These are phyloP conservation scores for Favolaschia claudopus DNA, from an alignment of 768 basidiomycete species.

Conservation along the genomic window DNA sequence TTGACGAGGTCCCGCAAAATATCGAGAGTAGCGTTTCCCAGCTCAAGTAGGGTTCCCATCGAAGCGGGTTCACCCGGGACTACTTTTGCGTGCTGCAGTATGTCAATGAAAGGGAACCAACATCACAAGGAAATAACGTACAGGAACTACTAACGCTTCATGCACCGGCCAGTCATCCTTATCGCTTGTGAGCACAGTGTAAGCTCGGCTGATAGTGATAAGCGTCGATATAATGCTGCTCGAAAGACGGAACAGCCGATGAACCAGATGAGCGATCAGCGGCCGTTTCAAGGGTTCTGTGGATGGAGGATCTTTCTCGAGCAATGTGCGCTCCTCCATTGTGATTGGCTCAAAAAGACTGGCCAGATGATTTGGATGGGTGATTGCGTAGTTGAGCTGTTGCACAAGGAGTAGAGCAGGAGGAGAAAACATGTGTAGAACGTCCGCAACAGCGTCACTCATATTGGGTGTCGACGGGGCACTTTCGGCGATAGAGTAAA, in stretches of 20 bases:
- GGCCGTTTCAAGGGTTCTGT: conserved; percentile 75
- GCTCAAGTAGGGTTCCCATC: conserved; percentile 85
- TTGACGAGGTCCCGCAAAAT: conserved; percentile 72
- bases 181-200: conserved; percentile 67
- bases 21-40: conserved; percentile 81
- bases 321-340: conserved; percentile 69
- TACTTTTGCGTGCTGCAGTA: conserved; percentile 80
- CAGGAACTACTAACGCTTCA: conserved; percentile 76
- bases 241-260: conserved; percentile 74
- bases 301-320: conserved; percentile 72
- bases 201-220: conserved; percentile 73
- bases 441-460: conserved; percentile 62
- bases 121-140: conserved; percentile 48
- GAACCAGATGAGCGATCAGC: conserved; percentile 72
- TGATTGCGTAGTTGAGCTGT: conserved; percentile 88
- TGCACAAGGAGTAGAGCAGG: conserved; percentile 80
- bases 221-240: conserved; percentile 76
- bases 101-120: conserved; percentile 3
- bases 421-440: conserved; percentile 72
- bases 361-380: conserved; percentile 89
- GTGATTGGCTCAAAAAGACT: conserved; percentile 83
- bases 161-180: conserved; percentile 77
- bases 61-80: conserved; percentile 85
- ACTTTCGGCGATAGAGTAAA: conserved; percentile 74
- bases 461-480: conserved; percentile 52